A percentile compares a stretch with the other conserved stretches of the same genome.
Conservation (phyloP, 164 flowering plant species). For the Annona squamosa region DNA sequence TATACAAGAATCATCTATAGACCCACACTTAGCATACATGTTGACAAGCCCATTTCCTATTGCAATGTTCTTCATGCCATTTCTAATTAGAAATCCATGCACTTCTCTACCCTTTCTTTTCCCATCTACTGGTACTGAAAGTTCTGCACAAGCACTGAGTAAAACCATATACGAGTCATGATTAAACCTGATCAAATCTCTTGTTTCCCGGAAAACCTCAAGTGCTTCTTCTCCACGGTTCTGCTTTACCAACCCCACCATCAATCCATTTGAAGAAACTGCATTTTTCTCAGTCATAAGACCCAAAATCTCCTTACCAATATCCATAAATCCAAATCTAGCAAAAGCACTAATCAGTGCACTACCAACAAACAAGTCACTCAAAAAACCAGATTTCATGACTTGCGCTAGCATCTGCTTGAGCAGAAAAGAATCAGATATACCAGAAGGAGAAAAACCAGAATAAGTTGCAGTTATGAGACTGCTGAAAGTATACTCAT, state of each 20-base stretch:
- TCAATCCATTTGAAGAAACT: slow-evolving; percentile 74
- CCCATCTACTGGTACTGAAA: slow-evolving; percentile 38
- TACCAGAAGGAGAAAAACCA: slow-evolving; percentile 10
- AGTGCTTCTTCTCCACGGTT: slow-evolving; percentile 61
- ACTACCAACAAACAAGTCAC: slow-evolving; percentile 79
- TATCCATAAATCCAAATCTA: slow-evolving; percentile 42
- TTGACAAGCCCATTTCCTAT: slow-evolving; percentile 69
- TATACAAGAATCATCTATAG: slow-evolving; percentile 39
- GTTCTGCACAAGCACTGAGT: slow-evolving; percentile 65
- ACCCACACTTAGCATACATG: slow-evolving; percentile 79
- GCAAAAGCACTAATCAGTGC: slow-evolving; percentile 76
- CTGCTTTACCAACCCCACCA: slow-evolving; percentile 76
- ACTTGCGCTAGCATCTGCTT: slow-evolving; percentile 61
- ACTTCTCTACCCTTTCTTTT: slow-evolving; percentile 61
- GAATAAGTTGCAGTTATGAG: slow-evolving; percentile 47
- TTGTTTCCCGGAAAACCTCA: slow-evolving; percentile 42
- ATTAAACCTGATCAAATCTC: slow-evolving; percentile 39
- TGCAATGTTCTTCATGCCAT: slow-evolving; percentile 40
- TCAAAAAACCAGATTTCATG: slow-evolving; percentile 47
- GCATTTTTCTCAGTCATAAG: slow-evolving; percentile 59
- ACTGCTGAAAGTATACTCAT: slow-evolving; percentile 78
- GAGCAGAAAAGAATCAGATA: slow-evolving; percentile 33
- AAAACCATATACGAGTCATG: slow-evolving; percentile 61
- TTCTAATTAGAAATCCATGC: slow-evolving; percentile 57
- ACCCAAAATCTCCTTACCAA: slow-evolving; percentile 49